Evolutionary conservation across 306 rosid species (phyloP).

Genomic region (Vigna trinervia): DNA sequence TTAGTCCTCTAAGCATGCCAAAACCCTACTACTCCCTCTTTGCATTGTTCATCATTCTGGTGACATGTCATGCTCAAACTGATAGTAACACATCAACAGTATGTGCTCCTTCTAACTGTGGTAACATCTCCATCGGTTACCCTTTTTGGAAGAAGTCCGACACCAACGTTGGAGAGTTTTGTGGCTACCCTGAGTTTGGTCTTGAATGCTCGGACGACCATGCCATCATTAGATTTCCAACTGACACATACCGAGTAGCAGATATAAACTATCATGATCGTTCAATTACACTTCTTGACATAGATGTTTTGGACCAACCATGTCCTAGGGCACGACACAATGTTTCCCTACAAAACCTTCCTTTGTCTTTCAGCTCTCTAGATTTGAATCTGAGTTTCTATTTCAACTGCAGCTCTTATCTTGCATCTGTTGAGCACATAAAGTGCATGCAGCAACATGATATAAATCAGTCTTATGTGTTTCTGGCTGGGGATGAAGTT

Average conservation of each 20-base stretch:
- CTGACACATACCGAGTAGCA: conserved; percentile 38
- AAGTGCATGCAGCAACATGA: conserved; percentile 21
- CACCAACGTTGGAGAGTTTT: neutral
- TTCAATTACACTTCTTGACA: conserved; percentile 51
- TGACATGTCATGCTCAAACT: conserved; percentile 19
- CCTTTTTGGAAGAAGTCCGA: conserved; percentile 44
- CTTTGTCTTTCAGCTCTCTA: conserved; percentile 25
- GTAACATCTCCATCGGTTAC: conserved; percentile 37
- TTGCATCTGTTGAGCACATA: neutral
- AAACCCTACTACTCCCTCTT: neutral
- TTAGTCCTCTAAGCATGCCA: conserved; percentile 30
- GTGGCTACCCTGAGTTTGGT: conserved; percentile 51
- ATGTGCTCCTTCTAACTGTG: conserved; percentile 38
- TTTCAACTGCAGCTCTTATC: conserved; percentile 48
- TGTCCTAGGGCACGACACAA: conserved; percentile 52
- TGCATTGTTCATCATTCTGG: conserved; percentile 33
- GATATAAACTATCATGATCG: conserved; percentile 33
- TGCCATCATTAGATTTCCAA: conserved; percentile 23
- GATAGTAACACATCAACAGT: neutral
- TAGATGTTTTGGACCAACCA: conserved; percentile 30
- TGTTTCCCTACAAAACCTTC: conserved; percentile 36
- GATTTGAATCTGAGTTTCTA: conserved; percentile 52
- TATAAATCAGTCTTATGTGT: conserved; percentile 43
- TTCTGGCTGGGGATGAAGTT: neutral
- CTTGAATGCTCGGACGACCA: conserved; percentile 13